These are phyloP conservation scores for Curvularia hawaiiensis DNA, from an alignment of 2,329 filamentous ascomycete species.

Conservation along the genomic window DNA sequence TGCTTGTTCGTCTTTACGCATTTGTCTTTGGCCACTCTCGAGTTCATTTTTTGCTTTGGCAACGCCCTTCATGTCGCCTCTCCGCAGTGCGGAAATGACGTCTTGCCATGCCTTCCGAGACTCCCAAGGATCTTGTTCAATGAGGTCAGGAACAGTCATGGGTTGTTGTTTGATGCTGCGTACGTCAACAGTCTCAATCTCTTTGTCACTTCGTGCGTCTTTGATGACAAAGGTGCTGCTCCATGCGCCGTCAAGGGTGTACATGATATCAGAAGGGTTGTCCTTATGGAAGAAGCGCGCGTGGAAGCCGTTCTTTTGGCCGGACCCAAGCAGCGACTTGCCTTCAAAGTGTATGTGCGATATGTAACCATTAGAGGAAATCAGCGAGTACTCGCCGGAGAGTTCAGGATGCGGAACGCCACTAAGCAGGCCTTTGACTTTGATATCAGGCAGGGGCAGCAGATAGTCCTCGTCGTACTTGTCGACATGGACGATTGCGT, in stretches of 20 bases:
- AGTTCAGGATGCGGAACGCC: conserved; percentile 54
- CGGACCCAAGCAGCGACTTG: conserved; percentile 49
- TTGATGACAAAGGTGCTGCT: conserved; percentile 47
- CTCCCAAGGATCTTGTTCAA: conserved; percentile 54
- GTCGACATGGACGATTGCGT: conserved; percentile 52
- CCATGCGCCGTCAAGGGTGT: conserved; percentile 51
- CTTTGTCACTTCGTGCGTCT: conserved; percentile 39
- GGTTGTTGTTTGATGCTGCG: conserved; percentile 25
- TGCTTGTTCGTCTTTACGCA: conserved; percentile 48
- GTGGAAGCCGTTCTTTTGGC: conserved; percentile 50
- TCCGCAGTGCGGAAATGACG: conserved; percentile 47
- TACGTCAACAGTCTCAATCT: conserved; percentile 47
- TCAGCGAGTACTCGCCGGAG: conserved; percentile 48
- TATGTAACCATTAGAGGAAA: conserved; percentile 50
- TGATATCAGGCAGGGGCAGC: conserved; percentile 53
- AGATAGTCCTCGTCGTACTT: conserved; percentile 53
- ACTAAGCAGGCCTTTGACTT: conserved; percentile 52
- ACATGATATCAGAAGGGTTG: conserved; percentile 42
- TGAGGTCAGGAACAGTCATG: conserved; percentile 34
- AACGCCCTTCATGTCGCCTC: conserved; percentile 50
- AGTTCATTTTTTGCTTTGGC: conserved; percentile 39
- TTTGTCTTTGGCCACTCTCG: conserved; percentile 48
- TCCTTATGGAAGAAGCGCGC: conserved; percentile 47
- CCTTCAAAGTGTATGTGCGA: conserved; percentile 53
- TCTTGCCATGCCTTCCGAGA: conserved; percentile 51